Evolutionary conservation across 2,329 filamentous ascomycete genomes (phyloP).

Genomic region (Cercospora canescens): DNA sequence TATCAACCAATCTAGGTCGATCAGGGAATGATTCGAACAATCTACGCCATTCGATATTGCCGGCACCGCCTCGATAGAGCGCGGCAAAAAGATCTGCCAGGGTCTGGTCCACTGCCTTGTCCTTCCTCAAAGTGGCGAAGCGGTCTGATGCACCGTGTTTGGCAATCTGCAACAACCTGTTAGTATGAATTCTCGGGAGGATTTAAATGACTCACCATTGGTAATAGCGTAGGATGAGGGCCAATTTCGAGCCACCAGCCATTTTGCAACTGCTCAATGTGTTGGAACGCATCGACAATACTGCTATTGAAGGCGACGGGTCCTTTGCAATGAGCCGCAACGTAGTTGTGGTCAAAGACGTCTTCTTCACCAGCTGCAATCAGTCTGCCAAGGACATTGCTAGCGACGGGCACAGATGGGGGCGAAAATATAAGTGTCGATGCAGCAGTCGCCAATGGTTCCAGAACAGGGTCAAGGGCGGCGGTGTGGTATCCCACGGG

Average conservation of each 20-base stretch:
- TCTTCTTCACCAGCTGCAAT: conserved; percentile 13
- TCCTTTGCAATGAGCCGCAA: conserved; percentile 14
- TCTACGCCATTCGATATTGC: background rate
- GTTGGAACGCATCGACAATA: conserved; percentile 8
- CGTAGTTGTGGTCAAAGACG: conserved; percentile 9
- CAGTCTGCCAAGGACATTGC: conserved; percentile 19
- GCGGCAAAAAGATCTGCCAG: background rate
- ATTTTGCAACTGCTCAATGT: background rate
- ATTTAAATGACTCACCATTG: conserved; percentile 3
- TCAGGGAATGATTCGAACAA: conserved; percentile 1
- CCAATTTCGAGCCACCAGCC: conserved; percentile 19
- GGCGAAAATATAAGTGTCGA: background rate
- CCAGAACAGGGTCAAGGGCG: conserved; percentile 15
- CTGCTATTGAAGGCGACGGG: conserved; percentile 15
- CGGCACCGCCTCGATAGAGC: background rate
- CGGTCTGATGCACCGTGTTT: background rate
- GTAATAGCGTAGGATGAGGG: conserved; percentile 16
- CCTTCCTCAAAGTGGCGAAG: background rate
- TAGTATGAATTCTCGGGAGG: background rate
- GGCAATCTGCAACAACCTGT: background rate
- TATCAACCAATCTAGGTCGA: conserved; percentile 1
- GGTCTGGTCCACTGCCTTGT: background rate
- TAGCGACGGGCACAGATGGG: conserved; percentile 14
- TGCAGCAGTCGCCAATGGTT: conserved; percentile 7
- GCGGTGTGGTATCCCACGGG: conserved; percentile 16